Conservation (phyloP, 169 alveolate species). For the Cryptosporidium sp. region DNA sequence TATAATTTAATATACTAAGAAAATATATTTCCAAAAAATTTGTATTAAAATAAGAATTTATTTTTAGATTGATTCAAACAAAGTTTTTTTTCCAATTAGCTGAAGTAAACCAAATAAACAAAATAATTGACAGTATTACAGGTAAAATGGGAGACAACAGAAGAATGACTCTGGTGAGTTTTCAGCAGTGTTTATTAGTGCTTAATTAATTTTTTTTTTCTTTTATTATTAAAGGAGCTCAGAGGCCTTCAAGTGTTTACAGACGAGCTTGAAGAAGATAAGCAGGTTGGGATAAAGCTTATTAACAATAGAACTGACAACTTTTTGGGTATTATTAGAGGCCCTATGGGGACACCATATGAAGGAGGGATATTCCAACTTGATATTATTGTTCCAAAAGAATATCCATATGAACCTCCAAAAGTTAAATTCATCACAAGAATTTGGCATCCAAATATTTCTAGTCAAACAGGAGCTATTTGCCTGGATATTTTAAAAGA, state of each 20-base stretch:
- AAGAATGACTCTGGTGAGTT: slow-evolving; percentile 69
- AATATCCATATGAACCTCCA: slow-evolving; percentile 95
- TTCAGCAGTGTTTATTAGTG: background rate
- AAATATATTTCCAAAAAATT: too few species aligned
- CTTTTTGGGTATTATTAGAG: slow-evolving; percentile 59
- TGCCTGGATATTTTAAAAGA: slow-evolving; percentile 94
- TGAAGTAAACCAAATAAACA: background rate
- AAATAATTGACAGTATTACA: background rate
- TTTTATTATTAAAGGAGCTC: slow-evolving; percentile 37
- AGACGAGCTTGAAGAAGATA: slow-evolving; percentile 49
- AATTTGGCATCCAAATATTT: slow-evolving; percentile 97
- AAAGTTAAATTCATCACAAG: slow-evolving; percentile 93
- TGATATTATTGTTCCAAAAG: slow-evolving; percentile 92
- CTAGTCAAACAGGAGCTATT: slow-evolving; percentile 93
- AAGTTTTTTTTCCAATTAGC: background rate
- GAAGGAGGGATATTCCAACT: slow-evolving; percentile 92
- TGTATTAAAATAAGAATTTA: background rate
- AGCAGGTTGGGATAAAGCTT: slow-evolving; percentile 38
- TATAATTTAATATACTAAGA: background rate
- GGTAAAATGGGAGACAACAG: slow-evolving; percentile 24
- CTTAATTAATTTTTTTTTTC: too few species aligned
- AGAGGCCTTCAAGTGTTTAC: slow-evolving; percentile 51
- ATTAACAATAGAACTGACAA: slow-evolving; percentile 30
- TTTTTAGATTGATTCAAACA: background rate
- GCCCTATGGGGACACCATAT: slow-evolving; percentile 91